Evolutionary conservation across 2,329 filamentous ascomycete species (phyloP), one percentile per base, ranked within the genome.

Genomic region (Scleromitrula shiraiana): DNA sequence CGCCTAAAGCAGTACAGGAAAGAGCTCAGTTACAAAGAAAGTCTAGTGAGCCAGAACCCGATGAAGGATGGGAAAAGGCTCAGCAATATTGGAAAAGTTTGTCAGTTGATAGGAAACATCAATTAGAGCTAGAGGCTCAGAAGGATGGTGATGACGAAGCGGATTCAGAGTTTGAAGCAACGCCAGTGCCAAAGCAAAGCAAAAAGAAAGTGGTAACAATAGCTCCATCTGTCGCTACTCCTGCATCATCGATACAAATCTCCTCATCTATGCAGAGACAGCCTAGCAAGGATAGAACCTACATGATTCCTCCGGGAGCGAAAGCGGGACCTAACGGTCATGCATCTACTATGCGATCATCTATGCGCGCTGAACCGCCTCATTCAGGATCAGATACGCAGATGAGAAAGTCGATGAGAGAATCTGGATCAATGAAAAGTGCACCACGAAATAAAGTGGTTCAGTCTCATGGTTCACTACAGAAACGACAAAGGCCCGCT

Each of bases 21-120:
- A 56, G 45, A 30, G 56, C 57, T 38, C 40, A 51, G 20, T 24
- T 57, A 23, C 50, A 52, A 7, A 54, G 52, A n/a, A 50, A 53
- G 36, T 27, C 42, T 2, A 60, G 50, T 19, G 59, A 54, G 20
- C 56, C 53, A 33, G 53, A 49, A 20, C 32, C 51, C 4, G 52
- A 57, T 30, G 57, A 60, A 40, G 61, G 60, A 1, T 88, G 84
- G 85, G 78, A 81, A 52, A 73, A 76, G 45, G 77, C 82, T 14
- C 85, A 83, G 58, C 69, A 76, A 0, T 87, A 83, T 57, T 88
- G 84, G 85, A 80, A 75, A 52, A 77, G 77, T 43, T 65, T 88
- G 6, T 81, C 75, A 7, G 69, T 72, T 2, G 76, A 83, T 26
- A 78, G 82, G 59, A 76, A 81, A 36, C 75, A 75, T 6, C 75